These are phyloP conservation scores for Fusarium sp. DNA, from an alignment of 2,329 filamentous ascomycete genomes.

Conservation along the genomic window DNA sequence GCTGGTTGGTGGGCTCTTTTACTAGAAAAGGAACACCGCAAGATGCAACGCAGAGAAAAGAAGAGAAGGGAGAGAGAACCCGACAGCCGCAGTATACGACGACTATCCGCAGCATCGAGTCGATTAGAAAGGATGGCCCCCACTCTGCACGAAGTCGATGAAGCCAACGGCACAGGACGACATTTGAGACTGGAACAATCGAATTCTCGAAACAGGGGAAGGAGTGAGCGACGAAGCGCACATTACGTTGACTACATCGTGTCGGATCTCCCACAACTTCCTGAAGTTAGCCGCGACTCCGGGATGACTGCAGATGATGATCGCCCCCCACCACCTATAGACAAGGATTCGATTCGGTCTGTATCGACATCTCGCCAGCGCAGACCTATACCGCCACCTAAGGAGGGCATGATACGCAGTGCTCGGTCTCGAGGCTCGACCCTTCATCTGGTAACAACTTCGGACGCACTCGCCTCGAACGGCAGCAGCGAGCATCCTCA, in stretches of 20 bases:
- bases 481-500: constrained; percentile 45
- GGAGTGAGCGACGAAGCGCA: constrained; percentile 80
- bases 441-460: constrained; percentile 83
- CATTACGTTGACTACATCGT: constrained; percentile 73
- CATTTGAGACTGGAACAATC: constrained; percentile 59
- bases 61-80: constrained; percentile 88
- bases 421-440: constrained; percentile 85
- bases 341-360: constrained; percentile 82
- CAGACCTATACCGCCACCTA: constrained; percentile 83
- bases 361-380: constrained; percentile 82
- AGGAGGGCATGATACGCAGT: constrained; percentile 78
- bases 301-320: constrained; percentile 59
- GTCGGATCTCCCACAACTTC: constrained; percentile 81
- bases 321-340: constrained; percentile 79
- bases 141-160: constrained; percentile 81
- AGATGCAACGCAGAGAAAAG: constrained; percentile 81
- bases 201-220: constrained; percentile 76
- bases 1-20: constrained; percentile 97
- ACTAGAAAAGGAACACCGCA: constrained; percentile 93
- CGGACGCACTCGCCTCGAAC: constrained; percentile 61
- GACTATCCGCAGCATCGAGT: constrained; percentile 90
- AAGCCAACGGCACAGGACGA: constrained; percentile 72
- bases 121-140: constrained; percentile 85
- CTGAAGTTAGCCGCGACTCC: constrained; percentile 67
- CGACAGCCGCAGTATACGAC: constrained; percentile 81